phyloP scores from a whole-genome alignment of 2,329 filamentous ascomycete genomes.

The Akanthomyces lecanii region DNA sequence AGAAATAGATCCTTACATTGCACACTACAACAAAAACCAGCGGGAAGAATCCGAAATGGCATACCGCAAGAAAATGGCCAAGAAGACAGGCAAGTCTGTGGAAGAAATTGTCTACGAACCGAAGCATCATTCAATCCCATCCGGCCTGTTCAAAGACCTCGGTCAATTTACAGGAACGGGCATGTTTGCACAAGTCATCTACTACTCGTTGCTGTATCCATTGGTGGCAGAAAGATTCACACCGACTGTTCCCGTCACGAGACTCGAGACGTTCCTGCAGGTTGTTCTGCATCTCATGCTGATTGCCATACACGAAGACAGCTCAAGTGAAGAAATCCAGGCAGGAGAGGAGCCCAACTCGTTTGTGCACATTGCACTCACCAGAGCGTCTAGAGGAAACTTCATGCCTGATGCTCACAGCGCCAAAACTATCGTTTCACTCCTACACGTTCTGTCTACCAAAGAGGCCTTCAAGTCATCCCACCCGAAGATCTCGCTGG shows the following conservation, averaged over 20 bases:
- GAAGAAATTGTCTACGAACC: constrained; percentile 92
- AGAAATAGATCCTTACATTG: constrained; percentile 90
- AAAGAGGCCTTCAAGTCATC: constrained; percentile 77
- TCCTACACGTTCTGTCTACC: constrained; percentile 57
- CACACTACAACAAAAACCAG: constrained; percentile 95
- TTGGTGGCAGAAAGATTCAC: constrained; percentile 65
- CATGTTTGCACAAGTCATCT: constrained; percentile 85
- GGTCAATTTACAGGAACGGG: constrained; percentile 77
- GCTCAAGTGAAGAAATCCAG: constrained; percentile 51
- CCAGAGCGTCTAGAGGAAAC: constrained; percentile 57
- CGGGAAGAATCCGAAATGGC: constrained; percentile 90
- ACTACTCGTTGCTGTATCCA: constrained; percentile 80
- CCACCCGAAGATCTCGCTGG: constrained; percentile 76
- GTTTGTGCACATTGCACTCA: constrained; percentile 69
- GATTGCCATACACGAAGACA: constrained; percentile 81
- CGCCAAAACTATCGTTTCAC: constrained; percentile 59
- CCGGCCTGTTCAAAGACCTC: constrained; percentile 72
- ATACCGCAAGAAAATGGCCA: constrained; percentile 82
- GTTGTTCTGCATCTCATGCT: constrained; percentile 84
- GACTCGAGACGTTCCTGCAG: constrained; percentile 87
- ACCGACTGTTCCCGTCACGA: constrained; percentile 71
- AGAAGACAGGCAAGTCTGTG: constrained; percentile 74
- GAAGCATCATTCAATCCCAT: constrained; percentile 68
- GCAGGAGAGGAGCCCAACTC: constrained; percentile 51
- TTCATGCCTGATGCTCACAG: constrained; percentile 53